Evolutionary conservation across 208 protist species (phyloP).

Genomic region (Borovskyia barvae): DNA sequence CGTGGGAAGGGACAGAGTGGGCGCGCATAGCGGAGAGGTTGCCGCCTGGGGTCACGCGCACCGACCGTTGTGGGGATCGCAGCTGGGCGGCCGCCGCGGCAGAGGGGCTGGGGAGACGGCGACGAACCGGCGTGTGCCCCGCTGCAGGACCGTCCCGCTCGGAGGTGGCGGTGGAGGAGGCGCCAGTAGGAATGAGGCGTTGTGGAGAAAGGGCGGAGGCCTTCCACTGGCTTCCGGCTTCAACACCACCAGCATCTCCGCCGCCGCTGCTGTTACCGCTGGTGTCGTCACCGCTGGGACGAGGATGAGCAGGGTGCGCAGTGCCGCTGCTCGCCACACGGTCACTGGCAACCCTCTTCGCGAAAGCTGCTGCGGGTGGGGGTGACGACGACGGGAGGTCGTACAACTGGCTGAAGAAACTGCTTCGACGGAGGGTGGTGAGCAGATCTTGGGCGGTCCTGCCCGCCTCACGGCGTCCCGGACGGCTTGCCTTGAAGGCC

Average conservation of each 20-base stretch:
- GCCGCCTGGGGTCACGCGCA: too few species aligned
- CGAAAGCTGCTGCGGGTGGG: not conserved
- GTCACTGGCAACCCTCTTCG: not conserved
- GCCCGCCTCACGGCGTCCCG: not conserved
- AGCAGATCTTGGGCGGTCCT: not conserved
- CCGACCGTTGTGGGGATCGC: conserved; percentile 5
- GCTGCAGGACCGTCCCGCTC: too few species aligned
- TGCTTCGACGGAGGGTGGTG: conserved; percentile 12
- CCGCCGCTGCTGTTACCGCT: not conserved
- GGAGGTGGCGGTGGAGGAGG: too few species aligned
- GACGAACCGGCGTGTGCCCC: too few species aligned
- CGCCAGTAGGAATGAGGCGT: too few species aligned
- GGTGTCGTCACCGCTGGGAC: not conserved
- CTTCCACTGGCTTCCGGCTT: too few species aligned
- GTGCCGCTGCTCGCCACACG: not conserved
- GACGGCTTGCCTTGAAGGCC: too few species aligned
- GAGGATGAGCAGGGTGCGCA: not conserved
- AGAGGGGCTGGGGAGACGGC: too few species aligned
- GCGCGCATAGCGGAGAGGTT: too few species aligned
- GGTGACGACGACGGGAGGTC: not conserved
- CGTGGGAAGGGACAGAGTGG: not conserved
- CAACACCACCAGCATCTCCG: too few species aligned
- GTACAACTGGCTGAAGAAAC: conserved; percentile 15
- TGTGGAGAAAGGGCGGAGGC: too few species aligned
- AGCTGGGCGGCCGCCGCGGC: too few species aligned